Conservation (phyloP, 257 asterid genomes). For the Solanum sparsipilum region DNA sequence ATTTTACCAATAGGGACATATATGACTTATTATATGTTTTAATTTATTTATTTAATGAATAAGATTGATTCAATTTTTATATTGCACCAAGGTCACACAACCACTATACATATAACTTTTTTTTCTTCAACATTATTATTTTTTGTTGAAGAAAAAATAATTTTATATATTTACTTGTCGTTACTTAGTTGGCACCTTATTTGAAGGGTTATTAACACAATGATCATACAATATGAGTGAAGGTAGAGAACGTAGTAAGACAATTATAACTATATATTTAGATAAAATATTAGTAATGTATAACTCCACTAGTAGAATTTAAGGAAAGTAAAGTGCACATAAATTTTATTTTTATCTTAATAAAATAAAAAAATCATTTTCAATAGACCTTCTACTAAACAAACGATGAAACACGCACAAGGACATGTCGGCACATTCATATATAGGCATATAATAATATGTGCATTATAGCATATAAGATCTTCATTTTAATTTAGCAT, state of each 20-base stretch:
- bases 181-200: background rate
- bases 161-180: background rate
- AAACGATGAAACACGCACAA: background rate
- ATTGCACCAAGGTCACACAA: background rate
- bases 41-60: background rate
- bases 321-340: background rate
- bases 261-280: background rate
- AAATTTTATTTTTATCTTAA: background rate
- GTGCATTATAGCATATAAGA: background rate
- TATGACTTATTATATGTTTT: background rate
- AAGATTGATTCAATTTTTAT: background rate
- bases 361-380: background rate
- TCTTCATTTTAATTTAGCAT: background rate
- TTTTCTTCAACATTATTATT: background rate
- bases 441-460: background rate
- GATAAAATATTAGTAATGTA: background rate
- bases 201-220: background rate
- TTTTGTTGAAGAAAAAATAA: background rate
- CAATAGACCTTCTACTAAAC: background rate
- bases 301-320: fast-evolving
- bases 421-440: background rate
- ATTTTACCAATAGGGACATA: background rate
- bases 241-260: background rate
- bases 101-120: background rate
- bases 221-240: background rate